phyloP scores from a whole-genome alignment of 768 basidiomycete genomes.

The Russula sp. region DNA sequence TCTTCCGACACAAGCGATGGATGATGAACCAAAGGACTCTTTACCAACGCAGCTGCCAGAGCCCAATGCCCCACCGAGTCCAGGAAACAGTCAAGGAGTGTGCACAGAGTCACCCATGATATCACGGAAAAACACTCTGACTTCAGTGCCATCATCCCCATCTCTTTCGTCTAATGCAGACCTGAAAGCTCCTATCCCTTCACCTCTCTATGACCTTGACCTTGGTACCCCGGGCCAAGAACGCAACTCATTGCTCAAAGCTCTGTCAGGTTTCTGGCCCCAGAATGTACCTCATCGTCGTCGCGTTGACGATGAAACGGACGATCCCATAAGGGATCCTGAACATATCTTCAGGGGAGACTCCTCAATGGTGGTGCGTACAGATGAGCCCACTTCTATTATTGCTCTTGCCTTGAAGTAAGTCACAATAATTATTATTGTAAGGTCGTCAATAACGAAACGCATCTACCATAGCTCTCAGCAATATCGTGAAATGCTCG shows the following conservation, averaged over 20 bases:
- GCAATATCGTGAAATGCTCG: slow-evolving; percentile 73
- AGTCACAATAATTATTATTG: slow-evolving; percentile 24
- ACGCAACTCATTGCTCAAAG: slow-evolving; percentile 71
- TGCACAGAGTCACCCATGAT: background rate
- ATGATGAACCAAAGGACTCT: background rate
- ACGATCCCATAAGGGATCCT: slow-evolving; percentile 66
- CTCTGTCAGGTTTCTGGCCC: slow-evolving; percentile 78
- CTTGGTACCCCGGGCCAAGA: slow-evolving; percentile 45
- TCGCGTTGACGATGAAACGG: slow-evolving; percentile 51
- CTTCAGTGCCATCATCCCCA: slow-evolving; percentile 53
- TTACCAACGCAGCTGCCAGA: background rate
- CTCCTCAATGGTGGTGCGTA: slow-evolving; percentile 89
- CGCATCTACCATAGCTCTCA: slow-evolving; percentile 47
- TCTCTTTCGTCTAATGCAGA: slow-evolving; percentile 20
- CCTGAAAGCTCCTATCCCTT: slow-evolving; percentile 11
- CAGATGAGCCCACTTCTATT: slow-evolving; percentile 96
- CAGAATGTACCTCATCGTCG: slow-evolving; percentile 42
- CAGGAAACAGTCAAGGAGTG: slow-evolving; percentile 3
- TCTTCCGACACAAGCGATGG: background rate
- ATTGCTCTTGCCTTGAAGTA: slow-evolving; percentile 91
- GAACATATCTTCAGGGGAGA: slow-evolving; percentile 88
- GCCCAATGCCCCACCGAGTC: background rate
- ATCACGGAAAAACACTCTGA: slow-evolving; percentile 22
- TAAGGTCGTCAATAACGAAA: background rate
- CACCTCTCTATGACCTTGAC: slow-evolving; percentile 45